Base-by-base conservation (phyloP, 441 rosid species). In the Sinapis alba region DNA sequence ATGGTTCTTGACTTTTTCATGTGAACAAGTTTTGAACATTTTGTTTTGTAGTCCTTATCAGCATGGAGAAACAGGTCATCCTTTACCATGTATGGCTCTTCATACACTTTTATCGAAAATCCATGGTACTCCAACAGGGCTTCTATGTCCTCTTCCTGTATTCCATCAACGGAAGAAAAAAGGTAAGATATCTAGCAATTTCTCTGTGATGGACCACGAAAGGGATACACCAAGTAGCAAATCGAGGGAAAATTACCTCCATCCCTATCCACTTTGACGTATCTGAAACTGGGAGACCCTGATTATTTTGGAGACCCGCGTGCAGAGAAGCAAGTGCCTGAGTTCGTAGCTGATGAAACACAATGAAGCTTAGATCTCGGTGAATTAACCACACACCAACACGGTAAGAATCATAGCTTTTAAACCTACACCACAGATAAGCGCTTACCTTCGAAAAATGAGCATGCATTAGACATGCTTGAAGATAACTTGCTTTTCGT, bases 381-480 rank as follows among this genome's bases (percentile, higher is more conserved):
- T 27, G 64, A 73, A 73, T 20, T 21, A 23, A 51, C 60, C 43
- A 68, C 34, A 72, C 61, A 66, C 11, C 30, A 79, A 62, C 11
- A 26, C 9, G 18, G 68, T 28, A 23, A 73, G 63, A 67, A 23
- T 32, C 63, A 15, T 26, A 73, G 65, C 61, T 68, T 51, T 53
- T 41, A 65, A 21, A 57, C 34, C 62, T 26, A 36, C 65, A 56
- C 24, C n/a, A 77, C 59, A 54, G 54, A 34, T 57, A 65, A 63
- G 18, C 15, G 57, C 80, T 58, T 81, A 90, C 98, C 94, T 93
- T 96, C 2, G 97, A 84, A 87, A 96, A 93, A 79, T 93, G 99
- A 78, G 99, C 98, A 82, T 93, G 98, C 97, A 93, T 96, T 79
- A 96, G 81, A 85, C 99, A 96, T 71, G 98, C 97, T 85, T 96